phyloP scores from a whole-genome alignment of 2,329 filamentous ascomycete species.

The Pseudopyrenochaeta lycopersici region DNA sequence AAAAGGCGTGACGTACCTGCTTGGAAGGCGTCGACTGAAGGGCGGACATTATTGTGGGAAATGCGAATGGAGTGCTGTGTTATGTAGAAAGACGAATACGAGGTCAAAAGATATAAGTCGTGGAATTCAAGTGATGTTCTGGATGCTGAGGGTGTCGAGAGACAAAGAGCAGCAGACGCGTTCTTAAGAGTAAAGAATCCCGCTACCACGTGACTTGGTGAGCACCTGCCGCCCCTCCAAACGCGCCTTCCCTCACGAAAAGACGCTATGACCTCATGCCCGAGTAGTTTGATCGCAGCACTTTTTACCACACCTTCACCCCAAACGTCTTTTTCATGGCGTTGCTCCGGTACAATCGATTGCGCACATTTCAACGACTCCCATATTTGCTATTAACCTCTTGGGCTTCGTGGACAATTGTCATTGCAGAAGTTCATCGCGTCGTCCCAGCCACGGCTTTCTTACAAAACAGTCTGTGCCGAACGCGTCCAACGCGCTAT shows the following conservation, averaged over 20 bases:
- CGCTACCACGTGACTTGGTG: constrained; percentile 35
- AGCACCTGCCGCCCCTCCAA: constrained; percentile 12
- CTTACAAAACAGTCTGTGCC: constrained; percentile 35
- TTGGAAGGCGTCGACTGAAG: constrained; percentile 76
- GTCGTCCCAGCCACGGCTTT: constrained; percentile 37
- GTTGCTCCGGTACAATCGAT: not conserved
- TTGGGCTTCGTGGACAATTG: constrained; percentile 4
- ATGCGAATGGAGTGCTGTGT: constrained; percentile 12
- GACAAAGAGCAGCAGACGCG: constrained; percentile 23
- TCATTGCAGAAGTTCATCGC: constrained; percentile 18
- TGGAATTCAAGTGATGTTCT: constrained; percentile 23
- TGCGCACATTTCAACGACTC: constrained; percentile 20
- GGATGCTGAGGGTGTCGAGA: constrained; percentile 32
- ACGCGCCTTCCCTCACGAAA: constrained; percentile 23
- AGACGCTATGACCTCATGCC: constrained; percentile 42
- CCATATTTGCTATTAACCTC: constrained; percentile 15
- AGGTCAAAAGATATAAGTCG: constrained; percentile 27
- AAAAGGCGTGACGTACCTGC: constrained; percentile 63
- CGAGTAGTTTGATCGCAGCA: constrained; percentile 14
- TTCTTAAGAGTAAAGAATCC: constrained; percentile 32
- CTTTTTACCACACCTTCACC: not conserved
- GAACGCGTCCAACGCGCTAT: constrained; percentile 44
- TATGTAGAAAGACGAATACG: constrained; percentile 19
- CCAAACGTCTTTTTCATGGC: not conserved
- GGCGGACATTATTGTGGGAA: constrained; percentile 71